Evolutionary conservation across 345 rosid species (phyloP), one percentile per base, ranked within the genome.

Genomic region (Laguncularia racemosa): DNA sequence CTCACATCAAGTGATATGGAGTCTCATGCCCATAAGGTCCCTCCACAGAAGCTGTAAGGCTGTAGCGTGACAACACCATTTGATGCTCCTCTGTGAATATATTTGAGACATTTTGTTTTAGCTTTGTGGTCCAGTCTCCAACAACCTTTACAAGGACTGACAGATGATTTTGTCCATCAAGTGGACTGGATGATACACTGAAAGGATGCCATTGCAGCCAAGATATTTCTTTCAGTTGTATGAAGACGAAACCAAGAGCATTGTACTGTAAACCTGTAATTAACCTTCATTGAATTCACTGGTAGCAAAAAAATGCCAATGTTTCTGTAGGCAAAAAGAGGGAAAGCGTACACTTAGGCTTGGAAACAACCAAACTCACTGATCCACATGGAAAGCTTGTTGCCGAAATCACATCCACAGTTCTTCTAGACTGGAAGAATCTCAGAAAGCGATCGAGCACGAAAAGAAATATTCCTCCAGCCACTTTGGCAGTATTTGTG

Each of bases 131-230:
- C 84, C 84, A 79, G 15, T 61, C 68, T 33, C 84, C 84, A 4
- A 66, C 69, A 38, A 65, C 70, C 65, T 73, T 79, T 46, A 76
- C 71, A n/a, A 79, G 70, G 46, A 79, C 65, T 3, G 78, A 64
- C 15, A 76, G 57, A 68, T 73, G 74, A 53, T 71, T 28, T 52
- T 70, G 55, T 5, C 81, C 78, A 56, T 76, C 84, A 17, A 63
- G 53, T 26, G 78, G 78, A 57, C 83, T 76, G 1, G 84, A 76
- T 50, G 81, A 76, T 50, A 79, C 74, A 23, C 81, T 79, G 58
- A 76, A 79, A 55, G 81, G 81, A 60, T 79, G 81, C 84, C 84
- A 79, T 50, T 79, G 84, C 49, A 76, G 63, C 74, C 68, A 51
- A 11, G 84, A 79, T 46, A 76, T 23, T 52, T 71, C 74, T 53